Percentiles rank a stretch among this genome's conserved stretches.
These are phyloP conservation scores for Phanerochaete sordida DNA, from an alignment of 768 basidiomycete species.

Conservation along the genomic window DNA sequence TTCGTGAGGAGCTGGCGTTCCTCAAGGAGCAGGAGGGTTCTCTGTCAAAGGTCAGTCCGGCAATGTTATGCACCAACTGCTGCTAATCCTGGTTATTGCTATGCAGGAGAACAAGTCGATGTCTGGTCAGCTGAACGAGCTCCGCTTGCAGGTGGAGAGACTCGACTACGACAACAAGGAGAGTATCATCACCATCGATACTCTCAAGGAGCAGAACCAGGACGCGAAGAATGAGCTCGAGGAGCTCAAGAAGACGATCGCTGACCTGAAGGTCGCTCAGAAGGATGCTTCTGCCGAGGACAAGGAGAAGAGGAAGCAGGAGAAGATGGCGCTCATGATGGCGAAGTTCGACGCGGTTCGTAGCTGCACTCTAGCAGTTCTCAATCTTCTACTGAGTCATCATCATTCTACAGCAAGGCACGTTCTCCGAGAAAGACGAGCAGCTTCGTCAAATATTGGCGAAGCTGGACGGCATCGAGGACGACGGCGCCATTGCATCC, in stretches of 20 bases:
- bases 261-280: conserved; percentile 76
- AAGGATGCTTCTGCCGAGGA: conserved; percentile 89
- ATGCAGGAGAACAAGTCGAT: conserved; percentile 88
- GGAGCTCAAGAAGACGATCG: conserved; percentile 76
- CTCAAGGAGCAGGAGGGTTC: conserved; percentile 87
- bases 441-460: conserved; percentile 80
- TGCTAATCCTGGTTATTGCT: not conserved
- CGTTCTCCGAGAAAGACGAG: conserved; percentile 94
- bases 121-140: conserved; percentile 89
- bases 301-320: conserved; percentile 98
- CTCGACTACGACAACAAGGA: conserved; percentile 97
- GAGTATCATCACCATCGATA: conserved; percentile 86
- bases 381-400: not conserved
- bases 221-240: conserved; percentile 88
- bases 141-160: conserved; percentile 87
- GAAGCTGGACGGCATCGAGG: conserved; percentile 82
- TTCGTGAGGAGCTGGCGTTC: conserved; percentile 85
- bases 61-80: not conserved
- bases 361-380: conserved; percentile 25
- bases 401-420: conserved; percentile 61
- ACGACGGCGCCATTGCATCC: conserved; percentile 46
- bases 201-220: conserved; percentile 89
- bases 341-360: conserved; percentile 91
- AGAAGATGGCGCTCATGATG: conserved; percentile 99
- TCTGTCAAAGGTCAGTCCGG: conserved; percentile 61